phyloP scores from a whole-genome alignment of 306 rosid species.

The Oxytropis ochrocephala region DNA sequence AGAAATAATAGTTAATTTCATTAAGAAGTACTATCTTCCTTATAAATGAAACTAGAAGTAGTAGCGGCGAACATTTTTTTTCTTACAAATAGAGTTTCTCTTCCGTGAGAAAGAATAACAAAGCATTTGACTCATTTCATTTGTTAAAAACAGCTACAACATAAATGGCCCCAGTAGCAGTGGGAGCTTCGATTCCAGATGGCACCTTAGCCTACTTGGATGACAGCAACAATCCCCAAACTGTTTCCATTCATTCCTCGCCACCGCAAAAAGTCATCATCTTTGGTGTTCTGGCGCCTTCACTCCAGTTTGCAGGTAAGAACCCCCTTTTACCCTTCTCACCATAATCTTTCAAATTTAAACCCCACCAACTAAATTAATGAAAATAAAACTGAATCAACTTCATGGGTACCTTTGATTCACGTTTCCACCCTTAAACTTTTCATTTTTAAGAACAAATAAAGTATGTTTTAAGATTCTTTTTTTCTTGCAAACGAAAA shows the following conservation, averaged over 20 bases:
- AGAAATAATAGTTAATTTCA: too few species aligned
- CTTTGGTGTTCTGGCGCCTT: slow-evolving; percentile 90
- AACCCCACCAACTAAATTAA: background rate
- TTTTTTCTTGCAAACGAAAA: background rate
- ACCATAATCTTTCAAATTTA: background rate
- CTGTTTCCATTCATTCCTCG: slow-evolving; percentile 58
- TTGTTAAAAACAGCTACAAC: background rate
- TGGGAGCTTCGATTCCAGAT: slow-evolving; percentile 58
- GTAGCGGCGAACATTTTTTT: too few species aligned
- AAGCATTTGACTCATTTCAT: background rate
- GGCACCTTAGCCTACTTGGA: slow-evolving; percentile 61
- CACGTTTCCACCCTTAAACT: background rate
- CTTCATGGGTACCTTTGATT: background rate
- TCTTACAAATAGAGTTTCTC: background rate
- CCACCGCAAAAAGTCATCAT: slow-evolving; percentile 70
- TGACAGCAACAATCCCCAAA: slow-evolving; percentile 40
- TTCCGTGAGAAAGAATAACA: too few species aligned
- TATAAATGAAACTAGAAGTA: too few species aligned
- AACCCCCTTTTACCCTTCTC: background rate
- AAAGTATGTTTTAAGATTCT: too few species aligned
- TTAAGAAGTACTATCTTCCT: too few species aligned
- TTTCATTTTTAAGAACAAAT: background rate
- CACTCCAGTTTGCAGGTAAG: slow-evolving; percentile 83
- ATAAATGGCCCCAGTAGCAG: slow-evolving; percentile 63
- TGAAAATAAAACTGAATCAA: background rate